Evolutionary conservation across 2,329 filamentous ascomycete genomes (phyloP).

Genomic region (Drechslerella coelobrocha): DNA sequence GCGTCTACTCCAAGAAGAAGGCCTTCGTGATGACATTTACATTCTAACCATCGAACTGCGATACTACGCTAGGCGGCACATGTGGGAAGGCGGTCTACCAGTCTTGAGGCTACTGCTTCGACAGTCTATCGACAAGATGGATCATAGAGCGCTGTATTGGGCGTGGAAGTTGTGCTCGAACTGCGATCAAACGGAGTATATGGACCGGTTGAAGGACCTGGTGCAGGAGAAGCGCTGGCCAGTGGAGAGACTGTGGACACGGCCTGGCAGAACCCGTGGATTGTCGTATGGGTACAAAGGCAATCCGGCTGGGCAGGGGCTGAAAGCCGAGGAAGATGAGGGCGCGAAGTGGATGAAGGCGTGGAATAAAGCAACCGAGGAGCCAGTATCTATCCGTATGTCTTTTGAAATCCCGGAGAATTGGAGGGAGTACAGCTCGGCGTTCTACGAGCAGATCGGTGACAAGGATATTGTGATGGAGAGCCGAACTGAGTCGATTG

Average conservation of each 20-base stretch:
- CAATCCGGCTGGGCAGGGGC: conserved; percentile 13
- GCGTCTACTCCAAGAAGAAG: conserved; percentile 39
- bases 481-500: conserved; percentile 1
- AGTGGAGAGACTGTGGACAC: conserved; percentile 28
- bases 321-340: conserved; percentile 10
- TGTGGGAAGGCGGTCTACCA: conserved; percentile 46
- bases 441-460: conserved; percentile 10
- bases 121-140: conserved; percentile 22
- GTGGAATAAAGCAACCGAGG: conserved; percentile 5
- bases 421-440: conserved; percentile 30
- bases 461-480: conserved; percentile 23
- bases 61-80: conserved; percentile 44
- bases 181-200: conserved; percentile 35
- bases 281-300: conserved; percentile 37
- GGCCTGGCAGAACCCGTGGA: conserved; percentile 22
- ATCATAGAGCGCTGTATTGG: conserved; percentile 41
- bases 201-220: conserved; percentile 29
- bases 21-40: conserved; percentile 37
- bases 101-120: conserved; percentile 24
- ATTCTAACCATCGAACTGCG: conserved; percentile 40
- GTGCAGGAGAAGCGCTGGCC: conserved; percentile 49
- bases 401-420: conserved; percentile 10
- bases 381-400: background rate
- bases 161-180: conserved; percentile 38
- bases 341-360: conserved; percentile 14